A percentile compares a stretch with the other conserved stretches of the same genome.
phyloP scores from a whole-genome alignment of 495 filamentous ascomycete genomes.

The Neurospora tetrasperma region DNA sequence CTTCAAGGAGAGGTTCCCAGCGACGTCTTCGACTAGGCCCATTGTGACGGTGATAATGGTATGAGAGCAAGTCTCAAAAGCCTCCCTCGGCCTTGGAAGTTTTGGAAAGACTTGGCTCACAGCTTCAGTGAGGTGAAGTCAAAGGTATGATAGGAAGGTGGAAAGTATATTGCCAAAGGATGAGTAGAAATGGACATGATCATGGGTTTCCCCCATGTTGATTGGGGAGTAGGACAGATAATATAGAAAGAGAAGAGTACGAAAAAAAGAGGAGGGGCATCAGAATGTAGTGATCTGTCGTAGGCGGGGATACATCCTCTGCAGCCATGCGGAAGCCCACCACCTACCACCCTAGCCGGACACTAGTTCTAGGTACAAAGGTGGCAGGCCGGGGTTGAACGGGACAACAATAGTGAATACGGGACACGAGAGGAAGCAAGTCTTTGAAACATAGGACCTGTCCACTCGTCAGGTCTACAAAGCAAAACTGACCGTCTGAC shows the following conservation, averaged over 20 bases:
- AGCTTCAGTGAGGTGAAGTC: background rate
- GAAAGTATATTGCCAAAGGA: background rate
- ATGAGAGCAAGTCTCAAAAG: background rate
- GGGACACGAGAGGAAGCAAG: background rate
- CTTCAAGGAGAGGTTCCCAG: slow-evolving; percentile 29
- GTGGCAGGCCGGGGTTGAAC: background rate
- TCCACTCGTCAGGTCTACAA: background rate
- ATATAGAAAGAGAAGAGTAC: background rate
- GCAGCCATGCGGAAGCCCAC: background rate
- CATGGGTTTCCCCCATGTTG: background rate
- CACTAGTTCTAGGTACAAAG: background rate
- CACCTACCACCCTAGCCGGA: background rate
- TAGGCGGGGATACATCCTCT: background rate
- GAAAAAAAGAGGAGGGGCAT: background rate
- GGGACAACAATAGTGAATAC: background rate
- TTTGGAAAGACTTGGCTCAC: background rate
- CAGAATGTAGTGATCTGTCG: background rate
- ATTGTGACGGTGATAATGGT: slow-evolving; percentile 17
- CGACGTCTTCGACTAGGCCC: slow-evolving; percentile 28
- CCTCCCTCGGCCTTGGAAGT: background rate
- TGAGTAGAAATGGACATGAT: background rate
- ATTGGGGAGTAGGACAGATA: background rate
- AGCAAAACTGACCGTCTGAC: too few relatives aligned
- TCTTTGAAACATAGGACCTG: background rate
- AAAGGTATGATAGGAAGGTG: background rate